These are phyloP conservation scores for Tricholoma sp. DNA, from an alignment of 768 basidiomycete species.

Conservation along the genomic window DNA sequence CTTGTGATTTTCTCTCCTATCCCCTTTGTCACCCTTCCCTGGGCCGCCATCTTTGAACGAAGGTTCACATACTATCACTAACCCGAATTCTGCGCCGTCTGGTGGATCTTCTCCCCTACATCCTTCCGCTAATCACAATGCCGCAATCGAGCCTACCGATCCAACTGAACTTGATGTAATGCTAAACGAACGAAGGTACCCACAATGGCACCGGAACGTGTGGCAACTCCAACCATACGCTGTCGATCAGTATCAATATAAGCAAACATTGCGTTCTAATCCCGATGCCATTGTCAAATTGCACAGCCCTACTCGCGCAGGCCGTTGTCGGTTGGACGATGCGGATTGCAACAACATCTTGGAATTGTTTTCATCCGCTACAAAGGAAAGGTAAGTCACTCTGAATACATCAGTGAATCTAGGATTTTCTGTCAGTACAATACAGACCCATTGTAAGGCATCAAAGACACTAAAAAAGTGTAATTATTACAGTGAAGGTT, in stretches of 20 bases:
- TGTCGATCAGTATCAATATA: conserved; percentile 50
- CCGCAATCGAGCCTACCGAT: background rate
- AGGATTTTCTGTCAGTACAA: too few species aligned
- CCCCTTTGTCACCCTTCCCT: background rate
- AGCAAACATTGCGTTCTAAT: conserved; percentile 40
- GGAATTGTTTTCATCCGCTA: too few species aligned
- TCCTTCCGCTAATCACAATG: conserved; percentile 1
- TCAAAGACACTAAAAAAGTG: background rate
- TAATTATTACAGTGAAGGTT: background rate
- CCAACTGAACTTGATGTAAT: background rate
- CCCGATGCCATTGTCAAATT: conserved; percentile 68
- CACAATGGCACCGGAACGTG: conserved; percentile 48
- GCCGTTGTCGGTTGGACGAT: conserved; percentile 19
- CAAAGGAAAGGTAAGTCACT: too few species aligned
- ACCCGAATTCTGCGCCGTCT: background rate
- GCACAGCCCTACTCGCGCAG: conserved; percentile 26
- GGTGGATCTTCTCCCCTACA: background rate
- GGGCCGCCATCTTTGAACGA: background rate
- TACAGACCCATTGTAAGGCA: too few species aligned
- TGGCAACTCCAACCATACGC: conserved; percentile 61
- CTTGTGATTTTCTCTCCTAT: background rate
- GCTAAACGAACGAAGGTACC: conserved; percentile 34
- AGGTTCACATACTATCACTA: background rate
- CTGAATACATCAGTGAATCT: too few species aligned
- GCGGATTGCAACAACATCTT: conserved; percentile 24